Base-by-base conservation (phyloP, 2,329 filamentous ascomycete species). In the Westerdykella ornata region DNA sequence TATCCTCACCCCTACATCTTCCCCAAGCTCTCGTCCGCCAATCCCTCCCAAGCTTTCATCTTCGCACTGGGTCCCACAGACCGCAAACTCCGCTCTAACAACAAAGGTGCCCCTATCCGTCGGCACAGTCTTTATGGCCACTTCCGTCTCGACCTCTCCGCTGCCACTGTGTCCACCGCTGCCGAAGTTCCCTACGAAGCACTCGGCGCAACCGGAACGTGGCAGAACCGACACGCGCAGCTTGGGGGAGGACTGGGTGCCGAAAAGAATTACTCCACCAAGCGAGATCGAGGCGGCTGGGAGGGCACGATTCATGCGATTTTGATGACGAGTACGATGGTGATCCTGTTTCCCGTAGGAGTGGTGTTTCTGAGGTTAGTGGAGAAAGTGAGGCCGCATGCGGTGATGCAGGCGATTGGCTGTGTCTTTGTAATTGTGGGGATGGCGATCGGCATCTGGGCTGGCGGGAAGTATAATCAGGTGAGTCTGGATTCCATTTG, bases 261-360 rank as follows among this genome's bases (percentile, higher is more conserved):
- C 8, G 22, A 26, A 11, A 26, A 26, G 22, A 26, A 26, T 8
- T 26, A 26, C 22, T 26, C 26, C 33, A 47, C 16, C 33, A 35
- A 48, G 2, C 30, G 30, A 14, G 63, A 68, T 42, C 37, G 52
- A 9, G 30, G 30, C 30, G 53, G 63, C 34, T 53, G 55, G 32
- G 44, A 50, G 1, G 46, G 53, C 4, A 44, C 54, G 5, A 44
- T 62, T 2, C 68, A 71, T 49, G 66, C 53, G 6, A 47, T 58
- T 17, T 54, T 77, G 35, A 82, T 82, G 80, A 65, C 78, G 30
- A 57, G 77, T 9, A 68, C 68, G 11, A 75, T 81, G 43, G 64
- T 80, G 2, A 68, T 73, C 13, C 49, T 81, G 35, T 73, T 80
- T 56, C 79, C 79, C 1, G 46, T 76, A 8, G 80, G 79, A 1